These are phyloP conservation scores for Triticum turgidum DNA, from an alignment of 176 grass and related monocot genomes.

Conservation along the genomic window DNA sequence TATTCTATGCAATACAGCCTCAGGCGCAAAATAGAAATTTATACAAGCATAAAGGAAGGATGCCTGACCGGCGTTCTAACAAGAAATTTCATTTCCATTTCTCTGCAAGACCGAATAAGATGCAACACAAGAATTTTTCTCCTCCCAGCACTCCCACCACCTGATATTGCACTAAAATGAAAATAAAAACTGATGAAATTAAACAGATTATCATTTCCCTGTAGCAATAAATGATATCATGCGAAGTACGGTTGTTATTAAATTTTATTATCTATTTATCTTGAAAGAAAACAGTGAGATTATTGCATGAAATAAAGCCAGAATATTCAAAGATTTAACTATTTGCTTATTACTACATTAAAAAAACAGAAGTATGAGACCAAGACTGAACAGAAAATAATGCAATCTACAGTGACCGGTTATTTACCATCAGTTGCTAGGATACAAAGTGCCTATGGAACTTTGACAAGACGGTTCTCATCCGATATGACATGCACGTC, in stretches of 20 bases:
- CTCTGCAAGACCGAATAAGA: constrained; percentile 91
- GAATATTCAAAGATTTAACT: not conserved
- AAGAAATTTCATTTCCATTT: constrained; percentile 97
- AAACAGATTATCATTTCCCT: not conserved
- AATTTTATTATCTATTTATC: not conserved
- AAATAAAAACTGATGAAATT: constrained; percentile 26
- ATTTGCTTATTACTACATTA: constrained; percentile 20
- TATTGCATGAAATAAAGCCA: not conserved
- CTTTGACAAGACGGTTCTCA: not conserved
- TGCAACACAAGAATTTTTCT: constrained; percentile 81
- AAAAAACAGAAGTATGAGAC: constrained; percentile 21
- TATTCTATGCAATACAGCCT: not conserved
- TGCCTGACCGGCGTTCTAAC: constrained; percentile 85
- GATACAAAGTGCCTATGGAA: not conserved
- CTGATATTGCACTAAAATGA: constrained; percentile 66
- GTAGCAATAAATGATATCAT: constrained; percentile 3
- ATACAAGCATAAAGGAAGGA: constrained; percentile 24
- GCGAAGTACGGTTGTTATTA: not conserved
- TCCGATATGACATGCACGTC: not conserved
- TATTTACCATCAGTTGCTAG: constrained; percentile 25
- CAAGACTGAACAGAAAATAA: not conserved
- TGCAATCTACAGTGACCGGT: not conserved
- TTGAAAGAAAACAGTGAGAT: not conserved
- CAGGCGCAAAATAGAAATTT: constrained; percentile 23
- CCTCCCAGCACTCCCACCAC: constrained; percentile 74